Percentiles rank a stretch among this genome's conserved stretches.
Conservation (phyloP, 495 filamentous ascomycete species). For the Cudoniella acicularis region DNA sequence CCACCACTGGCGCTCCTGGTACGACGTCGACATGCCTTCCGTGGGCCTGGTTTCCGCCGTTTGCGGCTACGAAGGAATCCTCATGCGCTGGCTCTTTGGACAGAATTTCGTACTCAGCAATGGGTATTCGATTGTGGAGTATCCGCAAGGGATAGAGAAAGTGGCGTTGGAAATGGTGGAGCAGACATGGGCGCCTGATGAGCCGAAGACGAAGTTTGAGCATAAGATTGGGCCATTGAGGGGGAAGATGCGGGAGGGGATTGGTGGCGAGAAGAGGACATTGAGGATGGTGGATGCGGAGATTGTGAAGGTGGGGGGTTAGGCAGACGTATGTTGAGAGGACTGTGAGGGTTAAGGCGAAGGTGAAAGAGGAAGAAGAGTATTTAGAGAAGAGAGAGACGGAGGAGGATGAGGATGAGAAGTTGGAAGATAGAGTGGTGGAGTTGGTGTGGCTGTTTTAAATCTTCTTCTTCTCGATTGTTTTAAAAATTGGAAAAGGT, state of each 20-base stretch:
- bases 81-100: conserved; percentile 52
- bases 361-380: no score
- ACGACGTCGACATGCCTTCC: conserved; percentile 47
- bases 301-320: conserved; percentile 13
- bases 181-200: conserved; percentile 20
- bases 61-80: conserved; percentile 52
- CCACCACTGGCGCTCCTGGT: conserved; percentile 56
- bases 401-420: not conserved
- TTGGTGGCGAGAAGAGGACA: conserved; percentile 14
- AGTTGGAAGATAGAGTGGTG: conserved; percentile 15
- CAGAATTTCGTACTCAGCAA: conserved; percentile 53
- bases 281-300: conserved; percentile 3
- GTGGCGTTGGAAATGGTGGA: conserved; percentile 13
- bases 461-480: no score
- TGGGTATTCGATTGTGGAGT: conserved; percentile 51
- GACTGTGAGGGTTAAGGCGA: not conserved
- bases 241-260: not conserved
- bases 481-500: no score
- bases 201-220: not conserved
- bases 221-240: conserved; percentile 21
- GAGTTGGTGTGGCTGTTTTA: conserved; percentile 21
- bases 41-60: conserved; percentile 40
- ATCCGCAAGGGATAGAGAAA: conserved; percentile 26
- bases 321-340: conserved; percentile 19
- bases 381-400: not conserved